Evolutionary conservation across 495 filamentous ascomycete genomes (phyloP).

Genomic region (Penicillium malachiteum): DNA sequence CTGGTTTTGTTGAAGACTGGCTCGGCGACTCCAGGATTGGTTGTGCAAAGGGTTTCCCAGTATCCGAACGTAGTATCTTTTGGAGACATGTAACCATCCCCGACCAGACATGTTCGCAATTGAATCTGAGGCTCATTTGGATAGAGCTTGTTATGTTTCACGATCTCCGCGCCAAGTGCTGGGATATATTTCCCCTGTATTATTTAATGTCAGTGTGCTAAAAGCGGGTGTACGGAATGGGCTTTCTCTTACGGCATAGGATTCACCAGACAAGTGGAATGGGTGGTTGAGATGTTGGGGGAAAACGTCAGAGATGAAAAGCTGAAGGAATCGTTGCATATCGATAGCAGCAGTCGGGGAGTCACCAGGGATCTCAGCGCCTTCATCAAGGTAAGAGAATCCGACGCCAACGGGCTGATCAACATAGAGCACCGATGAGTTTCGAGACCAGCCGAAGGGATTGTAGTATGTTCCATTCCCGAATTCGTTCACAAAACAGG

Average conservation of each 20-base stretch:
- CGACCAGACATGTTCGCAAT: slow-evolving; percentile 38
- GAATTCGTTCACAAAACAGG: slow-evolving; percentile 42
- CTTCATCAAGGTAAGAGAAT: slow-evolving; percentile 43
- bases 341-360: slow-evolving; percentile 32
- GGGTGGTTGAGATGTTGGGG: slow-evolving; percentile 25
- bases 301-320: slow-evolving; percentile 41
- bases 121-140: slow-evolving; percentile 27
- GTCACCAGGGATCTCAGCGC: slow-evolving; percentile 23
- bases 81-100: slow-evolving; percentile 39
- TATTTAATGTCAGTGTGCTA: slow-evolving; percentile 4
- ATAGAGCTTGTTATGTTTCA: slow-evolving; percentile 35
- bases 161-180: slow-evolving; percentile 32
- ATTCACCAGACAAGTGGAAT: slow-evolving; percentile 37
- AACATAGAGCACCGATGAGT: slow-evolving; percentile 45
- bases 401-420: slow-evolving; percentile 47
- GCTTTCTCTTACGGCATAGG: slow-evolving; percentile 31
- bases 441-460: slow-evolving; percentile 47
- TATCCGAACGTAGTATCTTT: slow-evolving; percentile 36
- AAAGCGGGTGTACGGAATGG: neutral
- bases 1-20: slow-evolving; percentile 44
- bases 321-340: slow-evolving; percentile 42
- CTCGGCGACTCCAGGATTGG: slow-evolving; percentile 37
- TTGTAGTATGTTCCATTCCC: slow-evolving; percentile 42
- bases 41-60: slow-evolving; percentile 47
- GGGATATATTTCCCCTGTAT: slow-evolving; percentile 39